Percentiles rank a stretch among this genome's conserved stretches.
Evolutionary conservation across 768 basidiomycete genomes (phyloP).

Genomic region (Termitomyces sp.): DNA sequence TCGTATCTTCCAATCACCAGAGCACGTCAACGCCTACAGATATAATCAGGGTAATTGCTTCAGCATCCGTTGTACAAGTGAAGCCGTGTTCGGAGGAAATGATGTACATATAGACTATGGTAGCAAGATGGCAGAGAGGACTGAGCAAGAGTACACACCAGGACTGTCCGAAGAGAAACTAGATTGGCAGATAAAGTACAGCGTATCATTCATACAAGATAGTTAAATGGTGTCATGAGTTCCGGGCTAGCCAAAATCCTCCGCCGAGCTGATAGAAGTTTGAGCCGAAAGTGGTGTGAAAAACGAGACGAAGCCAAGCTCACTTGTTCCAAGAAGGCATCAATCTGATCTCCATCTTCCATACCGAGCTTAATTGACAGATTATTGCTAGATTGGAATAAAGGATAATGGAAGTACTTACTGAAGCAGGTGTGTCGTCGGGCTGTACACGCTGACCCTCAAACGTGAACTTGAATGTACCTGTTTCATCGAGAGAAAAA

Average conservation of each 20-base stretch:
- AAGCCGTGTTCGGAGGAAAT: neutral
- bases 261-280: slow-evolving; percentile 12
- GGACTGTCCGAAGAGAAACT: slow-evolving; percentile 1
- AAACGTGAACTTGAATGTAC: slow-evolving; percentile 58
- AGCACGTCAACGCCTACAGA: neutral
- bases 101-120: neutral
- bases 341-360: slow-evolving; percentile 20
- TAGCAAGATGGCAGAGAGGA: neutral
- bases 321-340: slow-evolving; percentile 17
- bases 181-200: slow-evolving; percentile 12
- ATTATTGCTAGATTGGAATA: neutral
- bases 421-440: slow-evolving; percentile 50
- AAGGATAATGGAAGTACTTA: slow-evolving; percentile 23
- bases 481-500: slow-evolving; percentile 23
- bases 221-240: slow-evolving; percentile 4
- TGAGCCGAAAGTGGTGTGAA: neutral
- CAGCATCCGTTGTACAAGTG: neutral
- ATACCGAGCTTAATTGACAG: slow-evolving; percentile 11
- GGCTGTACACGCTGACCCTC: slow-evolving; percentile 45
- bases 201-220: neutral
- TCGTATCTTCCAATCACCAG: neutral
- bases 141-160: neutral
- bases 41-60: neutral
- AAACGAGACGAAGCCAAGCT: neutral
- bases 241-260: slow-evolving; percentile 2